These are phyloP conservation scores for Acanthamoeba divionensis DNA, from an alignment of 208 protist genomes.

Conservation along the genomic window DNA sequence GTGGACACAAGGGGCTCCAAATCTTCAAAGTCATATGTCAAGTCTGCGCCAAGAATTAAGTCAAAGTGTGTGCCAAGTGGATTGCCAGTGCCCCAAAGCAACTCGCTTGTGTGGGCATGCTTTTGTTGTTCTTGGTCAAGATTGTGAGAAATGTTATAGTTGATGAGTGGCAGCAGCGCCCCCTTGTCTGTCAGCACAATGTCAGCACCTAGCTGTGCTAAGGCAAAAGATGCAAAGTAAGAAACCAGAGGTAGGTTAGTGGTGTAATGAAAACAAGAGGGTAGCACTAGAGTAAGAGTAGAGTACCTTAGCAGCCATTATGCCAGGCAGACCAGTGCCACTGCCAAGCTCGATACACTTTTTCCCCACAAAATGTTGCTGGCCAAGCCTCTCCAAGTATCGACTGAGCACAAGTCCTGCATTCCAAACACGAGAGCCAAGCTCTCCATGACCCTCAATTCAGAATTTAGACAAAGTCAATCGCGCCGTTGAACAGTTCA, in stretches of 20 bases:
- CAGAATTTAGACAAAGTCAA: not conserved
- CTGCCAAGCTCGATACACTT: slow-evolving; percentile 40
- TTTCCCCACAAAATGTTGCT: not conserved
- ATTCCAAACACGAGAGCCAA: slow-evolving; percentile 41
- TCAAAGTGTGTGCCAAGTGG: not conserved
- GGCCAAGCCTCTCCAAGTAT: slow-evolving; percentile 18
- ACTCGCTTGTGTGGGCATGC: not conserved
- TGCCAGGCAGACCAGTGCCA: slow-evolving; percentile 31
- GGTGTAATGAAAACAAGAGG: no score
- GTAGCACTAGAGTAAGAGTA: not conserved
- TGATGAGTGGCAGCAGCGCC: slow-evolving; percentile 45
- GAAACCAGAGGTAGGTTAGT: no score
- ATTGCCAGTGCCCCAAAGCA: not conserved
- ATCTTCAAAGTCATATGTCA: slow-evolving; percentile 53
- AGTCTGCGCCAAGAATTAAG: slow-evolving; percentile 20
- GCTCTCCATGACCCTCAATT: not conserved
- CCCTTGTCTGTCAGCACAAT: slow-evolving; percentile 25
- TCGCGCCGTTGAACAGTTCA: not conserved
- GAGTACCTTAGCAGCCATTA: slow-evolving; percentile 27
- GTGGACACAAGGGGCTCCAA: not conserved
- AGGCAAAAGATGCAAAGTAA: no score
- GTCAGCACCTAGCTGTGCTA: not conserved
- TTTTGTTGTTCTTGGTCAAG: not conserved
- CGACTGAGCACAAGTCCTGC: slow-evolving; percentile 27
- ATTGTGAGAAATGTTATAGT: slow-evolving; percentile 34